Evolutionary conservation across 768 basidiomycete species (phyloP), one percentile per base, ranked within the genome.

Genomic region (Russula griseocarnosa): DNA sequence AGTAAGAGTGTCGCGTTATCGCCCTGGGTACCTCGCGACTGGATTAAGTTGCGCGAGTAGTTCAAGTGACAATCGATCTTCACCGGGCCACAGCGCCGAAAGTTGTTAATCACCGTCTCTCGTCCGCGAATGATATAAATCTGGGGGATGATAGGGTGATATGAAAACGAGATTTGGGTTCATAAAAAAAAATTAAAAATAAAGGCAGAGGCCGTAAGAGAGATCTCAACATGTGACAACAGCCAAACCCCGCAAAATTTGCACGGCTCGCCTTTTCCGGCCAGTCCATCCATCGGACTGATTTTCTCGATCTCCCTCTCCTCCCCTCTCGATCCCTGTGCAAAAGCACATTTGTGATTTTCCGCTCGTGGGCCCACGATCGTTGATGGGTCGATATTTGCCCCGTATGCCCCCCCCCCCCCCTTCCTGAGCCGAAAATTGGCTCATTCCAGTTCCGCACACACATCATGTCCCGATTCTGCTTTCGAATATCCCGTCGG

Each of bases 1-100:
- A 54, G 54, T 28, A 20, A 22, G 54, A 42, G 14, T 49, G 47
- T 60, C 58, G 63, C 63, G 54, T 56, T 65, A 65, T 65, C 63
- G 59, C 63, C 63, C 58, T 49, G n/a, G 14, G 49, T 58, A 44
- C 58, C 44, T 53, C 30, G n/a, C 38, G 38, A 55, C 49, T 55
- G 47, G 22, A 30, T 8, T 26, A 38, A 24, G 54, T 32, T 34
- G 52, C 18, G 38, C 7, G 34, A n/a, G 32, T 13, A n/a, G 32
- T 13, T 46, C 36, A 54, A 47, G 38, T 36, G 14, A 55, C 22
- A 8, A 44, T 64, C 32, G 47, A 30, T 38, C 40, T 53, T 58
- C 42, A 46, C 44, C 24, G 50, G 42, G 38, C 34, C 42, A 60
- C 51, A 13, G 36, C 58, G 40, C 63, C 51, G 34, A 32, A 40